Evolutionary conservation across 2,329 filamentous ascomycete species (phyloP).

Genomic region (Leptographium procerum): DNA sequence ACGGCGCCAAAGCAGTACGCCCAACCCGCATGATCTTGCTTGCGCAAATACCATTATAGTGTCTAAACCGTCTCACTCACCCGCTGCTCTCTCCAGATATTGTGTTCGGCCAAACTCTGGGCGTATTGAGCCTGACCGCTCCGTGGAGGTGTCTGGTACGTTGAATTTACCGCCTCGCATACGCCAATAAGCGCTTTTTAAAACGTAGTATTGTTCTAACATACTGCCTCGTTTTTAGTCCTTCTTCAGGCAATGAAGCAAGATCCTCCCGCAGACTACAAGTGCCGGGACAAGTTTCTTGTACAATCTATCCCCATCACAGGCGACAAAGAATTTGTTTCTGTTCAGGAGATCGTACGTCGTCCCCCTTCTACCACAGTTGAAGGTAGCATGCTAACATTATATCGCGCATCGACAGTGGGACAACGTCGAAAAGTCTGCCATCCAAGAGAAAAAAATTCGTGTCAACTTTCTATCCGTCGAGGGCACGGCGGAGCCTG

Average conservation of each 20-base stretch:
- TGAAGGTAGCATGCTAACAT: not conserved
- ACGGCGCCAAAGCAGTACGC: conserved; percentile 96
- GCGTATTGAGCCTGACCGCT: conserved; percentile 78
- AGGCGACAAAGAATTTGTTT: conserved; percentile 71
- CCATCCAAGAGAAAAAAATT: conserved; percentile 90
- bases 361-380: not conserved
- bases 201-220: not conserved
- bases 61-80: conserved; percentile 11
- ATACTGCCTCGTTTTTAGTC: conserved; percentile 42
- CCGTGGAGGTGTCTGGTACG: conserved; percentile 85
- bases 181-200: not conserved
- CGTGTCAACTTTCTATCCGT: conserved; percentile 73
- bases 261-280: conserved; percentile 73
- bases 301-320: conserved; percentile 44
- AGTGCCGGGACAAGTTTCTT: conserved; percentile 43
- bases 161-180: not conserved
- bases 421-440: conserved; percentile 64
- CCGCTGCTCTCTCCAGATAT: conserved; percentile 50
- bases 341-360: conserved; percentile 69
- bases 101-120: conserved; percentile 96
- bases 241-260: conserved; percentile 97
- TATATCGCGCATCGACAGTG: conserved; percentile 42
- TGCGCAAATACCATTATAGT: not conserved
- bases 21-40: not conserved
- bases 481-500: conserved; percentile 19